phyloP scores from a whole-genome alignment of 192 early-diverging fungal genomes.

The Helicostylum pulchrum region DNA sequence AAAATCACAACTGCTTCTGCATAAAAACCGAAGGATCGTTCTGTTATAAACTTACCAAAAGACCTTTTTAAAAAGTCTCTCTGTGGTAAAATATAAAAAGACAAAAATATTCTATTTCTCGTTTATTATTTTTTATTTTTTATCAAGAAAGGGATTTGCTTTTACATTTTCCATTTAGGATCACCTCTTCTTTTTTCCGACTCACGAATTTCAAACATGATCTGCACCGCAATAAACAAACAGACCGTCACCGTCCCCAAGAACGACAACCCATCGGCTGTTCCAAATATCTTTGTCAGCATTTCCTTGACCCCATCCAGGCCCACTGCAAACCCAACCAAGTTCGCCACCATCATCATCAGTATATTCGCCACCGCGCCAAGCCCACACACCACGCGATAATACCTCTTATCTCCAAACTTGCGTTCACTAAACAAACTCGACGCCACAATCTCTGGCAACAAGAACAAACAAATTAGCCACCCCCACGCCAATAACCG shows the following conservation, averaged over 20 bases:
- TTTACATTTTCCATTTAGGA: conserved; percentile 35
- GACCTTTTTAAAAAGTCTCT: too few relatives aligned
- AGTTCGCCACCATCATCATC: conserved; percentile 92
- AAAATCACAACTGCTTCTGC: too few relatives aligned
- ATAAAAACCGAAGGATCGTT: too few relatives aligned
- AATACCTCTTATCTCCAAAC: conserved; percentile 57
- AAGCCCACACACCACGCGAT: conserved; percentile 73
- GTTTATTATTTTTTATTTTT: background rate
- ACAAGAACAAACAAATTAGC: conserved; percentile 81
- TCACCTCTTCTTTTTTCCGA: conserved; percentile 61
- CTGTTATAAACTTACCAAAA: too few relatives aligned
- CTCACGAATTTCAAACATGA: conserved; percentile 83
- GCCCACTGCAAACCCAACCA: conserved; percentile 94
- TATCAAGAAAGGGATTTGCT: background rate
- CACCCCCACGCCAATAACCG: conserved; percentile 88
- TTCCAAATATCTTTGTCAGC: conserved; percentile 62
- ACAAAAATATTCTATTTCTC: background rate
- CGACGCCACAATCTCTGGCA: conserved; percentile 78
- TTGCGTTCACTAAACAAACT: conserved; percentile 49
- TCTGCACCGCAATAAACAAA: conserved; percentile 65
- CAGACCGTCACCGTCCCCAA: conserved; percentile 45
- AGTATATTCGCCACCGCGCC: conserved; percentile 87
- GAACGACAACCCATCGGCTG: conserved; percentile 44
- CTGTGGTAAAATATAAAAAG: too few relatives aligned
- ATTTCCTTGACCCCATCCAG: conserved; percentile 80